Evolutionary conservation across 78 protist species (phyloP).

Genomic region (Dictyostelium firmibasis): DNA sequence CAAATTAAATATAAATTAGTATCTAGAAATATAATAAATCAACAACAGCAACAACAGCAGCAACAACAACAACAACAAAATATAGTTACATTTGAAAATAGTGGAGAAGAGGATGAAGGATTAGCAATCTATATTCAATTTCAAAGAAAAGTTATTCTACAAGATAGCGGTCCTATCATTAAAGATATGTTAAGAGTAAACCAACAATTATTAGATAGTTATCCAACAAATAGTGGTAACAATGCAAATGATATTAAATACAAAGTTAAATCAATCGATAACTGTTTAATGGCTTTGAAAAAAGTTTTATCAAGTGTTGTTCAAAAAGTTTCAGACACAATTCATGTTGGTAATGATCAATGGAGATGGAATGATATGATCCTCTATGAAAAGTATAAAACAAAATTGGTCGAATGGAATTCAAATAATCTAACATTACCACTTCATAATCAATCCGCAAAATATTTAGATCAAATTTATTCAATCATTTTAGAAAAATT

Average conservation of each 20-base stretch:
- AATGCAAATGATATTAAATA: not conserved
- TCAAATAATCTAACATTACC: not conserved
- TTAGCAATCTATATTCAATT: slow-evolving; percentile 1
- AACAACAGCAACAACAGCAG: too few relatives aligned
- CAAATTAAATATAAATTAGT: not conserved
- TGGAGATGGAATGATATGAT: slow-evolving; percentile 52
- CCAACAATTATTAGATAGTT: not conserved
- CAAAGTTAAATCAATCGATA: slow-evolving; percentile 3
- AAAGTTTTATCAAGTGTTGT: slow-evolving; percentile 15
- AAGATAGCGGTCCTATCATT: slow-evolving; percentile 6
- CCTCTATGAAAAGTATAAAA: not conserved
- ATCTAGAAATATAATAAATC: not conserved
- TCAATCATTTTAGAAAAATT: slow-evolving; percentile 26
- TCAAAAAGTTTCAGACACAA: not conserved
- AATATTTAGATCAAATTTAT: slow-evolving; percentile 47
- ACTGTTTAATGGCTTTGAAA: slow-evolving; percentile 23
- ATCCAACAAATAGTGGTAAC: not conserved
- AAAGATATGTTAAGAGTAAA: slow-evolving; percentile 43
- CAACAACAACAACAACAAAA: not conserved
- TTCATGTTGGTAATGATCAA: not conserved
- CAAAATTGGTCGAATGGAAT: slow-evolving; percentile 6
- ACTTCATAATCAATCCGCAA: slow-evolving; percentile 61
- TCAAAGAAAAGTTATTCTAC: slow-evolving; percentile 3
- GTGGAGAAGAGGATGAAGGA: slow-evolving; percentile 53
- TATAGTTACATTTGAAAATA: too few relatives aligned